Percentiles rank a stretch among this genome's conserved stretches.
phyloP scores from a whole-genome alignment of 768 basidiomycete species.

The Trametes cubensis region DNA sequence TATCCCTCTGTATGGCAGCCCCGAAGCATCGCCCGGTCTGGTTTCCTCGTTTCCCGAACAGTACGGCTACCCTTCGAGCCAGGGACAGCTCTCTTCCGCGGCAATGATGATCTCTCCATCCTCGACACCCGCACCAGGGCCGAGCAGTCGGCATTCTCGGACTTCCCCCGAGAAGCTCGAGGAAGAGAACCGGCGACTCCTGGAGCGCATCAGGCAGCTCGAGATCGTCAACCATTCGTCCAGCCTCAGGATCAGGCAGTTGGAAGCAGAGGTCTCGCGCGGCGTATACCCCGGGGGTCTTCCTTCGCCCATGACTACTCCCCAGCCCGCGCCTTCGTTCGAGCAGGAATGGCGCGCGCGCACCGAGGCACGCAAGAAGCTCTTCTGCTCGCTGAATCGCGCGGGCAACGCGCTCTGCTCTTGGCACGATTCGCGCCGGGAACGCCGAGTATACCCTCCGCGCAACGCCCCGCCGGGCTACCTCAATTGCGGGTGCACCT shows the following conservation, averaged over 20 bases:
- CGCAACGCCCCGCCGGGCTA: constrained; percentile 77
- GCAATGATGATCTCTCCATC: constrained; percentile 33
- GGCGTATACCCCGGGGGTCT: constrained; percentile 30
- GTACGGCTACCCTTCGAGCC: constrained; percentile 23
- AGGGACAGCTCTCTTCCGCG: constrained; percentile 15
- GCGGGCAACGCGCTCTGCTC: constrained; percentile 88
- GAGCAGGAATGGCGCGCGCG: constrained; percentile 69
- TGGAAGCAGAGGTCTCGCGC: constrained; percentile 49
- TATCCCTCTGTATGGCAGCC: constrained; percentile 15
- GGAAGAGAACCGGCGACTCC: constrained; percentile 57
- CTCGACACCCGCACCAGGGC: constrained; percentile 25
- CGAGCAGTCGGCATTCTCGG: constrained; percentile 29
- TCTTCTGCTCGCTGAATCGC: constrained; percentile 81
- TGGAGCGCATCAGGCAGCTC: constrained; percentile 61
- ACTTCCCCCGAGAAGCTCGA: constrained; percentile 38
- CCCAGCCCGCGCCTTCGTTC: constrained; percentile 49
- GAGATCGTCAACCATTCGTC: constrained; percentile 60
- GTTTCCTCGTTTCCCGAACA: constrained; percentile 23
- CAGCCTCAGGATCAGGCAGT: constrained; percentile 48
- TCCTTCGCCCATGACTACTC: constrained; percentile 41
- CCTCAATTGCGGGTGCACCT: constrained; percentile 86
- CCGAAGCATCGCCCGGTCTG: constrained; percentile 22
- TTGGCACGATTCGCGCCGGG: constrained; percentile 88
- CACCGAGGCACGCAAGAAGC: constrained; percentile 69
- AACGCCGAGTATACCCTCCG: constrained; percentile 75